Base-by-base conservation (phyloP, 2,329 filamentous ascomycete species). In the Moelleriella libera region DNA sequence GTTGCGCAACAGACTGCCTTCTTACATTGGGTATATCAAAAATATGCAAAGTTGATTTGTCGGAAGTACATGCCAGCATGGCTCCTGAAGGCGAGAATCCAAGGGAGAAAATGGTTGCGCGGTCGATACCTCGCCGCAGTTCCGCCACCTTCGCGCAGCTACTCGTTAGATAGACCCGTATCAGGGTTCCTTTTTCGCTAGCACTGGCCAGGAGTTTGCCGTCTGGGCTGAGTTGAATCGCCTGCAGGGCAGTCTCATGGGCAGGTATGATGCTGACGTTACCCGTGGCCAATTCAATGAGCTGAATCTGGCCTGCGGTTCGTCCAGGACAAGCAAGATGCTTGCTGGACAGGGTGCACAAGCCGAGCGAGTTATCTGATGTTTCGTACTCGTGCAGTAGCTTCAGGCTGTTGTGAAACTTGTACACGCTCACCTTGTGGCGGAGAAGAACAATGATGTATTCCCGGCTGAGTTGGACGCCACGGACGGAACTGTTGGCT, bases 181-280 rank as follows among this genome's bases (percentile, higher is more conserved):
- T 79, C 29, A 98, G 70, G 1, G 92, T 98, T 34, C 92, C 92
- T 54, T 77, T 86, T 64, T 95, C 86, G 62, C 89, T 95, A 9
- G 90, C 90, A 1, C 88, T 96, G 11, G 89, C 92, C 31, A 97
- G 69, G 12, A 94, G 66, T 45, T 87, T 78, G 3, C 86, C 88
- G 58, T 95, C 85, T 0, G 74, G 74, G 55, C 87, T 94, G 37
- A 98, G 68, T 9, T 82, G 77, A 53, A 98, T 72, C 41, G 88
- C 88, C 50, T 84, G 78, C 14, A 98, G 69, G 0, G 84, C 73
- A 1, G 84, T 83, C 5, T 83, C 82, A 62, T 98, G 92, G 3
- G 90, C 92, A 1, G 88, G 88, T 50, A 97, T 88, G 61, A 98
- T 95, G 67, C 84, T 94, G 53, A 97, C 87, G 57, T 86, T 90